These are phyloP conservation scores for Trypanosoma rangeli DNA, from an alignment of 208 protist species.

Conservation along the genomic window DNA sequence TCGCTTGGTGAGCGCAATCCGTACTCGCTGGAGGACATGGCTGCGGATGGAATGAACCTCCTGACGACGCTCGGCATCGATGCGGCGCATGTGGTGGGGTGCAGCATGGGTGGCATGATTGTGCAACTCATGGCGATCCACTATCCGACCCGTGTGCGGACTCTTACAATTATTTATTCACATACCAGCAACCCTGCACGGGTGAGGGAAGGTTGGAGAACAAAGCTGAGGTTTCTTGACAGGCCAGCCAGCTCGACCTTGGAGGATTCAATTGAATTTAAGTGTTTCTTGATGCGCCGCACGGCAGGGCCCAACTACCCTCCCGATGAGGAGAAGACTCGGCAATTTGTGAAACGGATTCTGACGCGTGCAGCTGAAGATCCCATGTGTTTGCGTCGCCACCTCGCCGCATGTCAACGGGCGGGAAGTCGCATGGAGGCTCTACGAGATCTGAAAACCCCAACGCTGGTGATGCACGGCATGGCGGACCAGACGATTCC, in stretches of 20 bases:
- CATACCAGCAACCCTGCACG: conserved; percentile 43
- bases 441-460: conserved; percentile 37
- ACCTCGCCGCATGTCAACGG: conserved; percentile 60
- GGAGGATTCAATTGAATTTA: conserved; percentile 47
- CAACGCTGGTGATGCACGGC: conserved; percentile 71
- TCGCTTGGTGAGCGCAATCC: conserved; percentile 36
- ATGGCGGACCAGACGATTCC: conserved; percentile 62
- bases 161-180: conserved; percentile 61
- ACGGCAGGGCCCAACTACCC: conserved; percentile 42
- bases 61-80: conserved; percentile 50
- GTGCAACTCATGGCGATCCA: conserved; percentile 67
- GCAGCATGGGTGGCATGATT: conserved; percentile 85
- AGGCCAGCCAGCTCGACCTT: conserved; percentile 41
- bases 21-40: conserved; percentile 75
- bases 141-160: conserved; percentile 52
- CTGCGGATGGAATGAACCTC: conserved; percentile 59
- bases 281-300: conserved; percentile 41
- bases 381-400: conserved; percentile 36
- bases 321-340: conserved; percentile 20
- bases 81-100: conserved; percentile 64
- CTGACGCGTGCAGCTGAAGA: conserved; percentile 39
- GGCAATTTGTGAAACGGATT: conserved; percentile 21
- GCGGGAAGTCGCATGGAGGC: conserved; percentile 45
- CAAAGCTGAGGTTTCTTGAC: conserved; percentile 32
- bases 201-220: not conserved